Evolutionary conservation across 1,284 basidiomycete species (phyloP).

Genomic region (Puccinia hordei): DNA sequence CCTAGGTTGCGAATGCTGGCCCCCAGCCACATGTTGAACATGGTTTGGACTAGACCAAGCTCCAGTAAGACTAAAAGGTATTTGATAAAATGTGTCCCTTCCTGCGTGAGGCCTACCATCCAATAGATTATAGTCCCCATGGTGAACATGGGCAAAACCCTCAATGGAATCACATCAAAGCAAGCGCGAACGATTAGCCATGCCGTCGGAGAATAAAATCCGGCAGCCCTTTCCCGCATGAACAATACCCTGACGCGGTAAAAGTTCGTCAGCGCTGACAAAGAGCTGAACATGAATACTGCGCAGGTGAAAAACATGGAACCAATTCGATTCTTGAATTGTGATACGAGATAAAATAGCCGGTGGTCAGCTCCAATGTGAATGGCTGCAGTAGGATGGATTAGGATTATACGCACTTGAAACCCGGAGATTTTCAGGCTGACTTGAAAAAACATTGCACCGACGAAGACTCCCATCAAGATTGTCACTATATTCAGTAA

Average conservation of each 20-base stretch:
- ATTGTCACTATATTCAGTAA: slow-evolving; percentile 72
- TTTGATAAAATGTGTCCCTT: slow-evolving; percentile 76
- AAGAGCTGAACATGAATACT: slow-evolving; percentile 73
- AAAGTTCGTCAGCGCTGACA: slow-evolving; percentile 83
- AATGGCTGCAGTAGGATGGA: neutral
- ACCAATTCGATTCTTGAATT: slow-evolving; percentile 43
- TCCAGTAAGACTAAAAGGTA: slow-evolving; percentile 75
- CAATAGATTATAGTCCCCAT: slow-evolving; percentile 79
- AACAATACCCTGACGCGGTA: slow-evolving; percentile 78
- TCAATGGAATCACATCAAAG: slow-evolving; percentile 80
- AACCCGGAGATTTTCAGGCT: slow-evolving; percentile 80
- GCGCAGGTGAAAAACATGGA: slow-evolving; percentile 48
- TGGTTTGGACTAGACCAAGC: slow-evolving; percentile 76
- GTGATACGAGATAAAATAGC: slow-evolving; percentile 59
- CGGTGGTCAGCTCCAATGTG: neutral
- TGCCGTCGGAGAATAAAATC: slow-evolving; percentile 68
- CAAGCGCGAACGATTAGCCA: slow-evolving; percentile 81
- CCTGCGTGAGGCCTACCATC: slow-evolving; percentile 80
- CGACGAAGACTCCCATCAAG: slow-evolving; percentile 70
- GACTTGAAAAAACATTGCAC: slow-evolving; percentile 80
- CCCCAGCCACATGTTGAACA: slow-evolving; percentile 84
- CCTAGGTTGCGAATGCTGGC: slow-evolving; percentile 78
- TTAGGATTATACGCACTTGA: slow-evolving; percentile 65
- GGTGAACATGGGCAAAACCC: slow-evolving; percentile 79
- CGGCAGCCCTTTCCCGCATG: slow-evolving; percentile 73